Percentiles rank a stretch among this genome's conserved stretches.
These are phyloP conservation scores for Hanseniaspora lachancei DNA, from an alignment of 805 yeast species.

Conservation along the genomic window DNA sequence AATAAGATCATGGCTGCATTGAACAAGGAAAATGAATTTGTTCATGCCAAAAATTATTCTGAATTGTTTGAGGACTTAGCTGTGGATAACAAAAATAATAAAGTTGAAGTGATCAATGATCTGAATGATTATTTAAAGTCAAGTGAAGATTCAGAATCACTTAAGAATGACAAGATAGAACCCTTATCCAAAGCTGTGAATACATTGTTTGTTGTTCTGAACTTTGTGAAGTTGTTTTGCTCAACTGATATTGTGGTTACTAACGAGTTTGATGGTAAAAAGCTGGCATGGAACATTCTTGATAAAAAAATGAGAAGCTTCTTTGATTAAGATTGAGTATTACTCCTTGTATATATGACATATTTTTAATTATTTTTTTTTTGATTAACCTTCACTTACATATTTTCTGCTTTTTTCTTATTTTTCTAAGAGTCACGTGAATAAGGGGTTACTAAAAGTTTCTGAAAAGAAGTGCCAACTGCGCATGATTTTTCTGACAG, in stretches of 20 bases:
- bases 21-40: not conserved
- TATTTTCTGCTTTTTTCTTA: not conserved
- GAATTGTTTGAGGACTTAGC: constrained; percentile 7
- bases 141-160: not conserved
- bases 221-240: constrained; percentile 8
- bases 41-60: not conserved
- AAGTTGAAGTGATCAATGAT: not conserved
- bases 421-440: not conserved
- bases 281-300: constrained; percentile 3
- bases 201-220: constrained; percentile 10
- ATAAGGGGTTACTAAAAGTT: not conserved
- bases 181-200: constrained; percentile 5
- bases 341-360: not conserved
- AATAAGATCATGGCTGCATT: not conserved
- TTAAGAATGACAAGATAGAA: not conserved
- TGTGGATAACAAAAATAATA: not conserved
- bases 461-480: not conserved
- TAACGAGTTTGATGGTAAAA: constrained; percentile 11
- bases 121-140: not conserved
- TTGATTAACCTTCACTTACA: not conserved
- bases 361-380: not conserved
- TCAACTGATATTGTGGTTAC: constrained; percentile 6
- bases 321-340: not conserved
- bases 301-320: constrained; percentile 11
- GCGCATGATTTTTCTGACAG: not conserved